Percentiles rank a stretch among this genome's conserved stretches.
phyloP scores from a whole-genome alignment of 2,329 filamentous ascomycete genomes.

The Phyllosticta paracitricarpa region DNA sequence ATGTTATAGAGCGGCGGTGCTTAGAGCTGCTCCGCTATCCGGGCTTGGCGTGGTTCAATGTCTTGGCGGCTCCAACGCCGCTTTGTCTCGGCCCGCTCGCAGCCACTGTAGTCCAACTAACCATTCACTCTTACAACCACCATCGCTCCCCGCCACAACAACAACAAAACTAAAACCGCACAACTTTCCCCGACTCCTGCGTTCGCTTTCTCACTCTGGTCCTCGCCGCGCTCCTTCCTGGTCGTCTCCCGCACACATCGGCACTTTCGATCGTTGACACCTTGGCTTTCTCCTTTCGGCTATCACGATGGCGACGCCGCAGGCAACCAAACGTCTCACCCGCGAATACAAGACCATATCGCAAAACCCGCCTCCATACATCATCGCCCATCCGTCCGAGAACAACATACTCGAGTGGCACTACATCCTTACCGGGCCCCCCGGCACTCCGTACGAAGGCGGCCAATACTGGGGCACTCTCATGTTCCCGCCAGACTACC shows the following conservation, averaged over 20 bases:
- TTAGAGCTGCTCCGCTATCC: not conserved
- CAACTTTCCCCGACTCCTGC: not conserved
- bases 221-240: not conserved
- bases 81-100: not conserved
- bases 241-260: not conserved
- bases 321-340: slow-evolving; percentile 40
- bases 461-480: slow-evolving; percentile 98
- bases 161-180: not conserved
- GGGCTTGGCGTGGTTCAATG: not conserved
- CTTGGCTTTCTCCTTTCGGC: slow-evolving; percentile 4
- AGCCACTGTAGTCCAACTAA: not conserved
- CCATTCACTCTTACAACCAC: not conserved
- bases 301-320: slow-evolving; percentile 28
- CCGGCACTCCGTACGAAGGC: slow-evolving; percentile 84
- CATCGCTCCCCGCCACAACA: not conserved
- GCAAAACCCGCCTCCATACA: slow-evolving; percentile 78
- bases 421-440: slow-evolving; percentile 89
- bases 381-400: slow-evolving; percentile 80
- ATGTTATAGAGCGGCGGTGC: slow-evolving; percentile 1
- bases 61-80: not conserved
- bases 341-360: slow-evolving; percentile 56
- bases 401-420: slow-evolving; percentile 92
- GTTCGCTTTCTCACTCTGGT: not conserved
- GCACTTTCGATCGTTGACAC: not conserved
- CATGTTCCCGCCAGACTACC: slow-evolving; percentile 91